Conservation (phyloP, 371 early-diverging fungal genomes). For the Mucor racemosus region DNA sequence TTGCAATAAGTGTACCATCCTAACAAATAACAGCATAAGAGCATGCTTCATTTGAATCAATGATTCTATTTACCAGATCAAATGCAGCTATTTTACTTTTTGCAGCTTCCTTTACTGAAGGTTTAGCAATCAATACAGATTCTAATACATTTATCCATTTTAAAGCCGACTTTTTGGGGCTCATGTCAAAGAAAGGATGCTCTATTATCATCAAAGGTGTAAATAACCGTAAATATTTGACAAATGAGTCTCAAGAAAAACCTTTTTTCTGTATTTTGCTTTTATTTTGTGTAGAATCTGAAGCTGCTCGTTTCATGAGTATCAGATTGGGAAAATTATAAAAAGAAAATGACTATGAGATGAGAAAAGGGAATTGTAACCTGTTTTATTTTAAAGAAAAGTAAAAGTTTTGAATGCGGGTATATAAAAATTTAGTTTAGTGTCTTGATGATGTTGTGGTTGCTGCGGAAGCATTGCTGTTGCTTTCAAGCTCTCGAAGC, state of each 20-base stretch:
- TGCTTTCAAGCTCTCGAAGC: conserved; percentile 19
- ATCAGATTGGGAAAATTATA: conserved; percentile 2
- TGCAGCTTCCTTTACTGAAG: conserved; percentile 9
- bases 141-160: conserved; percentile 22
- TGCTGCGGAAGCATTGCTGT: neutral
- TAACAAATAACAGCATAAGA: conserved; percentile 11
- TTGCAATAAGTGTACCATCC: conserved; percentile 76
- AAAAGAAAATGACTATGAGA: conserved; percentile 4
- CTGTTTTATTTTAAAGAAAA: neutral
- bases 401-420: conserved; percentile 6
- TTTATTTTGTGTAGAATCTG: neutral
- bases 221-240: neutral
- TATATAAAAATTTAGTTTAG: conserved; percentile 3
- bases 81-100: conserved; percentile 75
- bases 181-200: conserved; percentile 34
- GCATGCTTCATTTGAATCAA: no score
- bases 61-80: conserved; percentile 63
- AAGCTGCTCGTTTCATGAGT: conserved; percentile 13
- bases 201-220: conserved; percentile 6
- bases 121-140: conserved; percentile 27
- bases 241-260: neutral
- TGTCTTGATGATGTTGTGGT: conserved; percentile 3
- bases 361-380: neutral
- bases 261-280: conserved; percentile 17
- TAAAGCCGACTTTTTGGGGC: neutral